phyloP scores from a whole-genome alignment of 2,329 filamentous ascomycete species.

The Fusarium tupiense region DNA sequence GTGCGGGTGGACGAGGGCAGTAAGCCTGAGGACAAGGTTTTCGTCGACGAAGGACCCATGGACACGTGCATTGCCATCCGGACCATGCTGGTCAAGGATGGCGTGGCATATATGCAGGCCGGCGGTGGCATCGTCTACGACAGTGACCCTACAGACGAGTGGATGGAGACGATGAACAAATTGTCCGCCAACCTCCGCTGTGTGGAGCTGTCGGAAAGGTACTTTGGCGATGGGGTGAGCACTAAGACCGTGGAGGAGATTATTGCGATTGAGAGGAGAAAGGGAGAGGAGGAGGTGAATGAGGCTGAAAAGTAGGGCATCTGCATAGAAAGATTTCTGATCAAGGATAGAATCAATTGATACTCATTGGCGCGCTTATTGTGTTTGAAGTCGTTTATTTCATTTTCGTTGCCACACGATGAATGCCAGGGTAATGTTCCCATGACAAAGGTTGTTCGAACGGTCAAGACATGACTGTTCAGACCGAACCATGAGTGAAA shows the following conservation, averaged over 20 bases:
- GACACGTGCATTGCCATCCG: slow-evolving; percentile 84
- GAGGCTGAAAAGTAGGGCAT: slow-evolving; percentile 16
- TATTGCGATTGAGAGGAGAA: slow-evolving; percentile 41
- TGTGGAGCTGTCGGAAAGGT: slow-evolving; percentile 41
- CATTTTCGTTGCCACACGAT: not conserved
- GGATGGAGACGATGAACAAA: slow-evolving; percentile 97
- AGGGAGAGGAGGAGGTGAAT: slow-evolving; percentile 42
- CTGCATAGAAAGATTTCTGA: not conserved
- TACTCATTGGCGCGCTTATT: not conserved
- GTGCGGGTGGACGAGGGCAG: slow-evolving; percentile 69
- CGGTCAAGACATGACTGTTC: not conserved
- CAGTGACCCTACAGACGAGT: slow-evolving; percentile 90
- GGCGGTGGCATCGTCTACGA: slow-evolving; percentile 94
- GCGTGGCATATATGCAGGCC: slow-evolving; percentile 89
- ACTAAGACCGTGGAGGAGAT: slow-evolving; percentile 43
- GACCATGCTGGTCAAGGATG: slow-evolving; percentile 95
- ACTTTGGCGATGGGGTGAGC: slow-evolving; percentile 40
- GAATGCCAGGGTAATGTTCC: not conserved
- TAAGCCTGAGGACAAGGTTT: slow-evolving; percentile 46
- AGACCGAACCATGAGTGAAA: not conserved
- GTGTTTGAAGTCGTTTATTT: not conserved
- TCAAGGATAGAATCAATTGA: not conserved
- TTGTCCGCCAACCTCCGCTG: slow-evolving; percentile 62
- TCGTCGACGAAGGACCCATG: slow-evolving; percentile 80
- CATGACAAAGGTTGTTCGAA: not conserved